Base-by-base conservation (phyloP, 2,329 filamentous ascomycete genomes). In the Ophiocordyceps australis region DNA sequence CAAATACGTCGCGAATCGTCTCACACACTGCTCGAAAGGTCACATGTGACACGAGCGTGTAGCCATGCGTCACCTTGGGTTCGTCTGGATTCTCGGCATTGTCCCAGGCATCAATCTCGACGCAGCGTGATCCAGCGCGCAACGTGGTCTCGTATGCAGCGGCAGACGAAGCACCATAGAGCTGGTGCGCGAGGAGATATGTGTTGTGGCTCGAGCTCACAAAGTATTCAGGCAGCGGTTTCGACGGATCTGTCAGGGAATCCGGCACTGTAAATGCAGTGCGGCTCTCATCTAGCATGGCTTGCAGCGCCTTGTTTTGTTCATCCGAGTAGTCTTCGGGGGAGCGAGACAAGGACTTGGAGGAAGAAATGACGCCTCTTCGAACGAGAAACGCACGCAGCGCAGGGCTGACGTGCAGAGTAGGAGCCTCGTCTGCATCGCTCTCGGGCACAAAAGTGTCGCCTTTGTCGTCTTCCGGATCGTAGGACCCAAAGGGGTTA, bases 21-120 rank as follows among this genome's bases (percentile, higher is more conserved):
- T 75, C 65, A 43, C 73, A 77, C 0, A 77, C 72, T 4, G 54
- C 35, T 17, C 73, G 66, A 39, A 78, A 76, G 1, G 64, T 53
- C 14, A 77, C 67, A 37, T 75, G 52, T 7, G 70, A 75, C 4
- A 75, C 70, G 3, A 77, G 52, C 0, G 73, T 77, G 42, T 68
- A 77, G 2, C 73, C 73, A 39, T 78, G 73, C 0, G 73, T 78
- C 27, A 77, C 72, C 40, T 75, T 77, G 4, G 72, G 73, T 42
- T 77, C 73, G 8, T 68, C 57, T 20, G 48, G 49, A 36, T 74
- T 45, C 7, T 69, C 62, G 20, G 62, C 54, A 24, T 73, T 58
- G 37, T 79, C 72, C 74, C 74, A 80, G 2, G 69, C 74, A 39
- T 79, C 74, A 28, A 79, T 79, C 47, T 80, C 74, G 20, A 80